phyloP scores from a whole-genome alignment of 2,329 filamentous ascomycete species.

The Epichloe typhina region DNA sequence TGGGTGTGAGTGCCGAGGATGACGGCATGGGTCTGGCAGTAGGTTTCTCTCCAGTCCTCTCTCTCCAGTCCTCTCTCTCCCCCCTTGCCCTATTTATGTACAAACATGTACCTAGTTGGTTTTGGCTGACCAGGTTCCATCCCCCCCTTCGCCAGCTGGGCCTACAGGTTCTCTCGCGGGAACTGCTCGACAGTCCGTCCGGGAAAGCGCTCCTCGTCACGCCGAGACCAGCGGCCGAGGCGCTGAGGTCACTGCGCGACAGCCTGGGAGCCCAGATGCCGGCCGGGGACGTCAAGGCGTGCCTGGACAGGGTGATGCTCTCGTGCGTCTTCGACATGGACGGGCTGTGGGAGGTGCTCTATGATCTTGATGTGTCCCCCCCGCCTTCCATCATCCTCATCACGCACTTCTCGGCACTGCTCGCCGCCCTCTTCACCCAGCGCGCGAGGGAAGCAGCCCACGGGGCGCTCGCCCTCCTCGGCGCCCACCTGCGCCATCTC shows the following conservation, averaged over 20 bases:
- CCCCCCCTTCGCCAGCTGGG: constrained; percentile 23
- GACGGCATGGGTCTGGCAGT: constrained; percentile 35
- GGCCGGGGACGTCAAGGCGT: constrained; percentile 16
- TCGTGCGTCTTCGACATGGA: constrained; percentile 46
- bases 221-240: constrained; percentile 26
- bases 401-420: constrained; percentile 39
- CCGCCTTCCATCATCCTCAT: constrained; percentile 31
- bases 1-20: constrained; percentile 41
- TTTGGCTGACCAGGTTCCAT: too few relatives aligned
- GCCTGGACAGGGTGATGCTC: constrained; percentile 37
- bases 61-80: too few relatives aligned
- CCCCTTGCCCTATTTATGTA: too few relatives aligned
- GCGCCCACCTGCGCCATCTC: constrained; percentile 31
- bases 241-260: constrained; percentile 30
- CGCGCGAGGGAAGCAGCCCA: constrained; percentile 35
- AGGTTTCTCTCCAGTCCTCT: constrained; percentile 10
- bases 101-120: too few relatives aligned
- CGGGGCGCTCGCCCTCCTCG: constrained; percentile 32
- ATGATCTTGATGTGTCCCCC: constrained; percentile 27
- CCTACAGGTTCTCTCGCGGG: constrained; percentile 32
- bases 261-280: constrained; percentile 25
- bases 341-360: constrained; percentile 43
- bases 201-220: constrained; percentile 33
- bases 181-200: constrained; percentile 18
- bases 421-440: constrained; percentile 38